A percentile compares a stretch with the other conserved stretches of the same genome.
Conservation (phyloP, 2,329 filamentous ascomycete genomes). For the Ceratocystiopsis minuta region DNA sequence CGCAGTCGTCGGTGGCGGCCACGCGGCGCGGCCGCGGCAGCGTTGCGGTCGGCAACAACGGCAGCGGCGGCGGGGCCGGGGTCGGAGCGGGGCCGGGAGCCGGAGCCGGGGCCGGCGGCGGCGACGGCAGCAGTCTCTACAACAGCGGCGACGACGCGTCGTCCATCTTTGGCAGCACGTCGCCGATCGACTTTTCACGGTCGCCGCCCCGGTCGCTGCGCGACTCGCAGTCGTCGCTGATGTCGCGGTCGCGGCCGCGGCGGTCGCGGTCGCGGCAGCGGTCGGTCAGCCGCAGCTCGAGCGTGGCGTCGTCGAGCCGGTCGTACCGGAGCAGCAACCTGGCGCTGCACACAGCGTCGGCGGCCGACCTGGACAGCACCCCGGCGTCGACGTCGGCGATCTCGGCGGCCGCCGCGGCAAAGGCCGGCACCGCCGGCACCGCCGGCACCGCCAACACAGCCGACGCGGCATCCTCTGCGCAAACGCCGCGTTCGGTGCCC, state of each 20-base stretch:
- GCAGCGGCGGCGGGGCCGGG: too few species aligned
- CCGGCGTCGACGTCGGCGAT: neutral
- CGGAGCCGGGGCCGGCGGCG: too few species aligned
- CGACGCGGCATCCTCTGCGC: neutral
- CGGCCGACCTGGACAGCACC: neutral
- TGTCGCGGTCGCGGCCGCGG: too few species aligned
- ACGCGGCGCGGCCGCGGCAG: too few species aligned
- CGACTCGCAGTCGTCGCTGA: conserved; percentile 29
- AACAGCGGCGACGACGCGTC: conserved; percentile 40
- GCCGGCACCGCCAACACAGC: conserved; percentile 3
- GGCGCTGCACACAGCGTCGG: neutral
- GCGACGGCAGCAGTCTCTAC: conserved; percentile 8
- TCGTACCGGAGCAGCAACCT: conserved; percentile 19
- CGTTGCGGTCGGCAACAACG: too few species aligned
- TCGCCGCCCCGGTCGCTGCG: conserved; percentile 37
- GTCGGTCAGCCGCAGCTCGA: conserved; percentile 33
- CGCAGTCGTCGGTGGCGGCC: conserved; percentile 8
- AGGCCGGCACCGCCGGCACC: neutral
- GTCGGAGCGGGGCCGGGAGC: too few species aligned
- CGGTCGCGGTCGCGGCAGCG: conserved; percentile 17
- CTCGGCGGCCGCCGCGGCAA: neutral
- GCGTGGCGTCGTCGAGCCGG: conserved; percentile 26
- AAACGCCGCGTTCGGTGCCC: conserved; percentile 17
- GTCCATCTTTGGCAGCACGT: conserved; percentile 29
- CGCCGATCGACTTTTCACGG: conserved; percentile 38